Percentiles rank a stretch among this genome's conserved stretches.
These are phyloP conservation scores for Herpotrichia juniperi DNA, from an alignment of 2,329 filamentous ascomycete genomes.

Conservation along the genomic window DNA sequence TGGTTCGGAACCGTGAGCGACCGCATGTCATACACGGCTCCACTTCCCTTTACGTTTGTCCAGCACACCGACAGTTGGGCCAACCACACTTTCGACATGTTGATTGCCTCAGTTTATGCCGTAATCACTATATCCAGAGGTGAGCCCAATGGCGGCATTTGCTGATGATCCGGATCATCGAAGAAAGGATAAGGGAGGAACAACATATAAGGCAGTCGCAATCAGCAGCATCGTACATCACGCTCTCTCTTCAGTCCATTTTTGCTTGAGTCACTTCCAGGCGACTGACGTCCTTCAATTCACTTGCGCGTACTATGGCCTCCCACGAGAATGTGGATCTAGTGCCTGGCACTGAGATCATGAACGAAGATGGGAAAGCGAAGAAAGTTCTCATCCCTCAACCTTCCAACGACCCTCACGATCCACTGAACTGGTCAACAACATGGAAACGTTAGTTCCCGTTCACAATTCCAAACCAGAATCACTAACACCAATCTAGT, in stretches of 20 bases:
- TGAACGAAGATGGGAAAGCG: conserved; percentile 25
- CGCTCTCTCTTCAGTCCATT: background rate
- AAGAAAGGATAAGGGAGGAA: background rate
- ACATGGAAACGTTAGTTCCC: conserved; percentile 38
- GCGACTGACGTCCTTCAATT: background rate
- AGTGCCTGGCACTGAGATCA: conserved; percentile 38
- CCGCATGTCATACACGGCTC: background rate
- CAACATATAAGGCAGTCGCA: background rate
- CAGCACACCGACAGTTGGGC: background rate
- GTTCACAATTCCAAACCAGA: background rate
- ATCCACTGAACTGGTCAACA: conserved; percentile 46
- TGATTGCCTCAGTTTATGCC: too few species aligned
- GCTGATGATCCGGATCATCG: too few species aligned
- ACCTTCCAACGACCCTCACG: conserved; percentile 40
- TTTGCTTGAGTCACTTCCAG: background rate
- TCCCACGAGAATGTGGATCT: conserved; percentile 19
- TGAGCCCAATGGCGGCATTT: too few species aligned
- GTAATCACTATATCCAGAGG: too few species aligned
- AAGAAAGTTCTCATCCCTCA: conserved; percentile 34
- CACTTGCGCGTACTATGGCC: conserved; percentile 13
- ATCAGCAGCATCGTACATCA: background rate
- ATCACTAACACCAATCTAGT: conserved; percentile 22
- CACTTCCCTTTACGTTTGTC: background rate
- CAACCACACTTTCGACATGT: too few species aligned
- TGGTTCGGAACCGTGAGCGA: background rate